A percentile compares a stretch with the other conserved stretches of the same genome.
Evolutionary conservation across 2,329 filamentous ascomycete genomes (phyloP).

Genomic region (Aspergillus neotritici): DNA sequence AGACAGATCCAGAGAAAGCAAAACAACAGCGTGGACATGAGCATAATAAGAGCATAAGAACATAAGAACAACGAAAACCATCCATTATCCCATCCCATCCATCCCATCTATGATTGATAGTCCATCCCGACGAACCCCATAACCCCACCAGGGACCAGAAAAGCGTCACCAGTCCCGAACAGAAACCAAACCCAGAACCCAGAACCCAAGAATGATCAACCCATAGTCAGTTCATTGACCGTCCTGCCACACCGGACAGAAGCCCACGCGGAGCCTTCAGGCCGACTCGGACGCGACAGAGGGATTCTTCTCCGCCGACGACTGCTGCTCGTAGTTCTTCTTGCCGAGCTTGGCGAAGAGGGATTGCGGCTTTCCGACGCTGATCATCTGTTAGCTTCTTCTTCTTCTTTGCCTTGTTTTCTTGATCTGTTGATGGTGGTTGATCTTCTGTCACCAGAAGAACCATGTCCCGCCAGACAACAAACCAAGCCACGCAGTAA

Average conservation of each 20-base stretch:
- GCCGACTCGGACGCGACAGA: too few relatives aligned
- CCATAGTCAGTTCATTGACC: too few relatives aligned
- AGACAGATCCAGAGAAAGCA: slow-evolving; percentile 11
- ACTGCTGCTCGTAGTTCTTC: slow-evolving; percentile 39
- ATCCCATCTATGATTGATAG: neutral
- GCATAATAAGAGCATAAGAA: slow-evolving; percentile 1
- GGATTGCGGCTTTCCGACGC: slow-evolving; percentile 39
- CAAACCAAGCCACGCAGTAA: neutral
- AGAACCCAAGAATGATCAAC: too few relatives aligned
- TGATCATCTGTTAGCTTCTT: slow-evolving; percentile 13
- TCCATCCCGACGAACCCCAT: neutral
- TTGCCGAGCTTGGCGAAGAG: slow-evolving; percentile 45
- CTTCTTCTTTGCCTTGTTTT: neutral
- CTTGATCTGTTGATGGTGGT: too few relatives aligned
- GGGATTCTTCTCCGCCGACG: slow-evolving; percentile 16
- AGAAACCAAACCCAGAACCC: too few relatives aligned
- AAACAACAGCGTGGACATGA: neutral
- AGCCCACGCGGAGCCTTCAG: too few relatives aligned
- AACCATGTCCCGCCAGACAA: neutral
- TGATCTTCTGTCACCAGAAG: too few relatives aligned
- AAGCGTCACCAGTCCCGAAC: slow-evolving; percentile 1
- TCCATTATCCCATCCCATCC: neutral
- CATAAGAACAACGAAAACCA: slow-evolving; percentile 11
- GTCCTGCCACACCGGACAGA: too few relatives aligned
- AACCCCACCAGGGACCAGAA: neutral